These are phyloP conservation scores for Coemansia sp. DNA, from an alignment of 192 early-diverging fungal genomes.

Conservation along the genomic window DNA sequence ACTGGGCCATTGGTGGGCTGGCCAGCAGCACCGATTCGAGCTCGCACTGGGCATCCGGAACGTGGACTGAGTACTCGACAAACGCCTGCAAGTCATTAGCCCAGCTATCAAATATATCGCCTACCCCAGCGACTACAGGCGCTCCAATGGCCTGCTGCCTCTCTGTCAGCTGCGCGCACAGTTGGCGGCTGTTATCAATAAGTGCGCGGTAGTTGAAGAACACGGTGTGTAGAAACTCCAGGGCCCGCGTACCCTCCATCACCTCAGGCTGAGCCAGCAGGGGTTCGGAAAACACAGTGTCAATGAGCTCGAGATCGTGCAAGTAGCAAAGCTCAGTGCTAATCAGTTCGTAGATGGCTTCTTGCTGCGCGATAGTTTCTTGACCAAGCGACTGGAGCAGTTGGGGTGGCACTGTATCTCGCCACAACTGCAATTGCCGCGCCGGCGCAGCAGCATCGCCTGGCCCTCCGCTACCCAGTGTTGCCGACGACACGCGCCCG, in stretches of 20 bases:
- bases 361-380: conserved; percentile 62
- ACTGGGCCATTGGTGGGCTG: conserved; percentile 68
- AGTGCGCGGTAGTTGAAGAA: conserved; percentile 77
- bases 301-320: conserved; percentile 78
- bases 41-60: conserved; percentile 73
- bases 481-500: conserved; percentile 17
- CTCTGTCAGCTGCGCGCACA: conserved; percentile 59
- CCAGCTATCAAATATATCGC: conserved; percentile 80
- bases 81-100: conserved; percentile 71
- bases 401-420: conserved; percentile 39
- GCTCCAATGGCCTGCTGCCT: conserved; percentile 54
- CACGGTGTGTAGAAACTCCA: conserved; percentile 68
- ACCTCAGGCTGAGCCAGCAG: conserved; percentile 58
- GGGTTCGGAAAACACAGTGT: conserved; percentile 69
- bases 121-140: conserved; percentile 72
- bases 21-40: conserved; percentile 76
- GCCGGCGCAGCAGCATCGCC: not conserved
- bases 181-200: conserved; percentile 58
- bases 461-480: conserved; percentile 3
- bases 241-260: conserved; percentile 60
- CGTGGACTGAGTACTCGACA: conserved; percentile 83
- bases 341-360: conserved; percentile 89
- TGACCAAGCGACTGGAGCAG: conserved; percentile 35
- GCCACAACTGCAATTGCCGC: conserved; percentile 51
- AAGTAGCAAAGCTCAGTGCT: conserved; percentile 88